Percentiles rank a stretch among this genome's conserved stretches.
phyloP scores from a whole-genome alignment of 2,329 filamentous ascomycete genomes.

The Bipolaris victoriae region DNA sequence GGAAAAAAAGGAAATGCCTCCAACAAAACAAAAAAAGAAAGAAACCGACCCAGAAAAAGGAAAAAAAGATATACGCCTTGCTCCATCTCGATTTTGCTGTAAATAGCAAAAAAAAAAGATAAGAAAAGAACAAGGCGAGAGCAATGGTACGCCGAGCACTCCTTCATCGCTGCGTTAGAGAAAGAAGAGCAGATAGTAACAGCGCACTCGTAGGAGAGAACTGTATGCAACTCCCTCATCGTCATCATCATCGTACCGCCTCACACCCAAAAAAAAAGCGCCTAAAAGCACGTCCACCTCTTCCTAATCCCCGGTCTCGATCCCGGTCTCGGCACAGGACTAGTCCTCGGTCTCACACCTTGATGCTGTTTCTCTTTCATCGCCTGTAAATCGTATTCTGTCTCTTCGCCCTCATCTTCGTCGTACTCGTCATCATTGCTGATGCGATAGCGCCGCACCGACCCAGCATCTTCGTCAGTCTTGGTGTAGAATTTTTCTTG shows the following conservation, averaged over 20 bases:
- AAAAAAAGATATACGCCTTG: too few relatives aligned
- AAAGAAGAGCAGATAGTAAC: too few relatives aligned
- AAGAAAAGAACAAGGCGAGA: too few relatives aligned
- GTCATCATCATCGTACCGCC: neutral
- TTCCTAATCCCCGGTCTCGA: constrained; percentile 20
- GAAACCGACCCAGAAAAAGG: neutral
- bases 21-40: neutral
- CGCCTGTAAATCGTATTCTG: constrained; percentile 8
- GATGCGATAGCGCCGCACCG: constrained; percentile 48
- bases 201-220: too few relatives aligned
- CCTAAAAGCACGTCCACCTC: constrained; percentile 39
- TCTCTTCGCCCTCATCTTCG: neutral
- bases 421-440: constrained; percentile 21
- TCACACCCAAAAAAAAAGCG: too few relatives aligned
- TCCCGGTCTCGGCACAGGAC: constrained; percentile 17
- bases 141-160: too few relatives aligned
- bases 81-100: too few relatives aligned
- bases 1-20: neutral
- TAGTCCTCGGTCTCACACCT: constrained; percentile 18
- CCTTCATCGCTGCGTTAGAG: too few relatives aligned
- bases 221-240: neutral
- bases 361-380: constrained; percentile 31
- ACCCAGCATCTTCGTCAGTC: constrained; percentile 45
- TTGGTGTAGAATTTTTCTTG: constrained; percentile 48
- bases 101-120: too few relatives aligned